These are phyloP conservation scores for Candida maris DNA, from an alignment of 805 yeast species.

Conservation along the genomic window DNA sequence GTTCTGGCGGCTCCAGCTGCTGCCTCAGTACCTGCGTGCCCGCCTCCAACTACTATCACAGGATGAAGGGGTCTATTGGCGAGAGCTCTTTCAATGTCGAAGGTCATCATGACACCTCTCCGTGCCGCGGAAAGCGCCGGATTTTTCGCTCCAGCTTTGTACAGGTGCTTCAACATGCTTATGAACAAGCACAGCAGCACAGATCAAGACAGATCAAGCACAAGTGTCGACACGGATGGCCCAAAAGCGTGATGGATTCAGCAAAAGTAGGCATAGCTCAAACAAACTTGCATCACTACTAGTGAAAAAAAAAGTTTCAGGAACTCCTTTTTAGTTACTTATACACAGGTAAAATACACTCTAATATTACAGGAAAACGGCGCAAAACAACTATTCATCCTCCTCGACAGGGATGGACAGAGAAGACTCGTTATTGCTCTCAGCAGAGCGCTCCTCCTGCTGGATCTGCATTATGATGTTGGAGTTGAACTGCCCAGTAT, in stretches of 20 bases:
- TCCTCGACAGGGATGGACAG: slow-evolving; percentile 13
- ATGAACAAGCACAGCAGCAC: no score
- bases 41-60: slow-evolving; percentile 92
- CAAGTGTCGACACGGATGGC: no score
- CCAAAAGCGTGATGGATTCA: no score
- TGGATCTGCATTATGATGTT: slow-evolving; percentile 12
- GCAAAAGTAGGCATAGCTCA: no score
- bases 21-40: slow-evolving; percentile 99
- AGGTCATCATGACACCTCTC: slow-evolving; percentile 28
- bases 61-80: slow-evolving; percentile 40
- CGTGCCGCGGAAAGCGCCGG: background rate
- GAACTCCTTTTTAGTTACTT: no score
- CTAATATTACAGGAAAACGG: no score
- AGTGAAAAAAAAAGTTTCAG: no score
- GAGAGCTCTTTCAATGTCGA: slow-evolving; percentile 35
- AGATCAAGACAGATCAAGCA: no score
- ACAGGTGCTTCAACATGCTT: no score
- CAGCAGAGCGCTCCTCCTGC: slow-evolving; percentile 2
- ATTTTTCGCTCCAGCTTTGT: no score
- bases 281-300: no score
- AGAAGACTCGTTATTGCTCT: slow-evolving; percentile 11
- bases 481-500: slow-evolving; percentile 14
- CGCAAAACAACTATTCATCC: slow-evolving; percentile 3
- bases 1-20: slow-evolving; percentile 88
- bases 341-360: no score